Conservation (phyloP, 305 asterid genomes). For the Ajuga reptans region DNA sequence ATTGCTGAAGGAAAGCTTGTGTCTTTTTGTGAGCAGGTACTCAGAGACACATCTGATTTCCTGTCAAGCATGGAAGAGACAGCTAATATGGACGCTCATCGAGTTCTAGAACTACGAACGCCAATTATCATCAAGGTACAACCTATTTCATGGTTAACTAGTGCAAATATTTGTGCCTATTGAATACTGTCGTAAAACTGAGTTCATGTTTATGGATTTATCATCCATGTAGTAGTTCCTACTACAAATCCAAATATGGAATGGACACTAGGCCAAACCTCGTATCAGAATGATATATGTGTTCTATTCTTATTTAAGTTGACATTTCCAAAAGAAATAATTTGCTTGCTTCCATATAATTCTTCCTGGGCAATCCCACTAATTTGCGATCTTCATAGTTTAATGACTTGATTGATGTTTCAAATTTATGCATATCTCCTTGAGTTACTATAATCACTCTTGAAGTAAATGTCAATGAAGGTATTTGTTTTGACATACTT, state of each 20-base stretch:
- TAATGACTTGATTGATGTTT: no score
- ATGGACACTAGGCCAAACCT: neutral
- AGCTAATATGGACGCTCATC: slow-evolving; percentile 72
- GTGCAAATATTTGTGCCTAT: neutral
- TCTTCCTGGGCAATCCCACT: neutral
- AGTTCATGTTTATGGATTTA: neutral
- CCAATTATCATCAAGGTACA: slow-evolving; percentile 86
- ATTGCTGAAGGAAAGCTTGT: slow-evolving; percentile 85
- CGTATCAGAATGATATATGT: no score
- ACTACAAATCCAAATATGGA: neutral
- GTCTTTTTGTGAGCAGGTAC: slow-evolving; percentile 84
- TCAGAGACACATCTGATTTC: slow-evolving; percentile 85
- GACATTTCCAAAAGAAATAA: neutral
- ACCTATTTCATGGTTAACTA: neutral
- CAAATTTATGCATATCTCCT: neutral
- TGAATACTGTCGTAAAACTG: neutral
- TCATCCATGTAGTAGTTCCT: neutral
- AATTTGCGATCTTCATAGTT: no score
- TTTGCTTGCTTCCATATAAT: neutral
- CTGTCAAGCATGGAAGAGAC: slow-evolving; percentile 79
- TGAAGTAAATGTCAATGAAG: no score
- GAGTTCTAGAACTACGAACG: slow-evolving; percentile 85
- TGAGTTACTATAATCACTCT: no score
- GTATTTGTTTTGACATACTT: no score
- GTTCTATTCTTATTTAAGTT: neutral